Base-by-base conservation (phyloP, 805 yeast species). In the Myxozyma nipponensis region DNA sequence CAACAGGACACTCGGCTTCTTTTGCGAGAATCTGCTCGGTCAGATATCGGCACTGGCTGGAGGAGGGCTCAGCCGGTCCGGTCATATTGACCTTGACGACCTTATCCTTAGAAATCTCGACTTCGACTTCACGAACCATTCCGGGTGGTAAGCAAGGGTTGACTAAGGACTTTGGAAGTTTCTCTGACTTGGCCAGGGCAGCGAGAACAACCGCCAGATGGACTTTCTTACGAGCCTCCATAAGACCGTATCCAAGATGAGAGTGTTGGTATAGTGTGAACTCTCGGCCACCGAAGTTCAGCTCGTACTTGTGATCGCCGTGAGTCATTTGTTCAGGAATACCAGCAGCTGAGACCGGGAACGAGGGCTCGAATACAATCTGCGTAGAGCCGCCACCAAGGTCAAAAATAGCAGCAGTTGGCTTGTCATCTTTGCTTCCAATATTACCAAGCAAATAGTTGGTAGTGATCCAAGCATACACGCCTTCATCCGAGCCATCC, bases 361-460 rank as follows among this genome's bases (percentile, higher is more conserved):
- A 81, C n/a, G 77, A 77, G 21, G 99, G 99, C 74, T 93, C 98
- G 68, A 93, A 93, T 4, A 93, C 99, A 71, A 93, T 89, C 72
- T 95, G 98, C 13, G 99, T 93, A 4, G 97, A 88, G 3, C 98
- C 98, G 63, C 98, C 98, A 62, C 98, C 99, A 53, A 93, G 78
- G 69, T 93, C 99, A 64, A 93, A 93, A 9, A 93, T 95, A 21
- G 98, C 98, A 44, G 95, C 95, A 10, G 98, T 93, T 26, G 95
- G 89, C 23, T 71, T 67, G 68, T 83, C 84, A 37, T 79, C 82
- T 28, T 69, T 67, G n/a, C 75, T 66, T 15, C 98, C 98, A 67
- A 93, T 91, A 72, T 91, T 93, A 38, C 97, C 98, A 61, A 91
- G 76, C 58, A 93, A 73, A 68, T 83, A 93, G 72, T 93, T 93